Percentiles rank a stretch among this genome's conserved stretches.
phyloP scores from a whole-genome alignment of 371 early-diverging fungal species.

The Haplosporangium sp. region DNA sequence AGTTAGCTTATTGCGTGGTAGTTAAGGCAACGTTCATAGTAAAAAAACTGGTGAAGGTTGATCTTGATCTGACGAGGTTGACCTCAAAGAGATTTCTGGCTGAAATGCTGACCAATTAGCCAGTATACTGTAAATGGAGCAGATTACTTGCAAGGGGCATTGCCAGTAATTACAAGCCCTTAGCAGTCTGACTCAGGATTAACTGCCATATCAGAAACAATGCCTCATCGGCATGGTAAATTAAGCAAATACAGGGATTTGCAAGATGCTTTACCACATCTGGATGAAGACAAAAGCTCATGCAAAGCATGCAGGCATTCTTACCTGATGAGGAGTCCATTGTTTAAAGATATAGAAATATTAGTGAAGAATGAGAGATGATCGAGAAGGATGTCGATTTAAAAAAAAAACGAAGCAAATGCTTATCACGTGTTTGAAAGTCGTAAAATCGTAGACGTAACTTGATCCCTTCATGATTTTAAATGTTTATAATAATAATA shows the following conservation, averaged over 20 bases:
- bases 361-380: constrained; percentile 12
- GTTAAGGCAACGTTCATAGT: neutral
- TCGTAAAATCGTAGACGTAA: neutral
- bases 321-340: constrained; percentile 42
- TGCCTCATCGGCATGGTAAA: neutral
- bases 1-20: neutral
- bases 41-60: neutral
- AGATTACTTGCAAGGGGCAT: too few species aligned
- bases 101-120: neutral
- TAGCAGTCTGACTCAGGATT: too few species aligned
- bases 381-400: constrained; percentile 15
- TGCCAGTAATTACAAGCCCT: too few species aligned
- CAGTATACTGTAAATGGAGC: neutral
- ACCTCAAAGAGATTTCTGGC: neutral
- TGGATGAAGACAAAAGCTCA: neutral
- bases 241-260: neutral
- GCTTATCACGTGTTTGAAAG: neutral
- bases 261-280: neutral
- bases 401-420: neutral
- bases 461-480: neutral
- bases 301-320: neutral
- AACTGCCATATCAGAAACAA: too few species aligned
- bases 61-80: constrained; percentile 1
- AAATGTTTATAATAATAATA: neutral
- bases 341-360: constrained; percentile 8